phyloP scores from a whole-genome alignment of 1,284 basidiomycete genomes.

The Moesziomyces parantarcticus region DNA sequence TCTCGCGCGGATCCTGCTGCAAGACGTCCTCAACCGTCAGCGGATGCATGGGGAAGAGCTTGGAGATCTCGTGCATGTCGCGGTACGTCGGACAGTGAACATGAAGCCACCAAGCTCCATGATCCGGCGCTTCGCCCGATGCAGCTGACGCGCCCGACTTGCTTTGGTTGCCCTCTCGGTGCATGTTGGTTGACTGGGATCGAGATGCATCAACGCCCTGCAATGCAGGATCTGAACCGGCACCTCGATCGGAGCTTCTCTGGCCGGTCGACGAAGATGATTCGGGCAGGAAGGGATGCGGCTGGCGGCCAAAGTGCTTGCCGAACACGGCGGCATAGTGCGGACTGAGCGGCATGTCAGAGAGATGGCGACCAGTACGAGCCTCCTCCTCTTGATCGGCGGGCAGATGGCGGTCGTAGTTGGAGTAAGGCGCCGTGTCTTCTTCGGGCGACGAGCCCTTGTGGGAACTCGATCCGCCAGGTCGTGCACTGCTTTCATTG shows the following conservation, averaged over 20 bases:
- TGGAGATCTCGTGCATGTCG: slow-evolving; percentile 87
- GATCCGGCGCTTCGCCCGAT: slow-evolving; percentile 9
- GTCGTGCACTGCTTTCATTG: not conserved
- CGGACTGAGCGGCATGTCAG: slow-evolving; percentile 64
- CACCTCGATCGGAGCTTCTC: not conserved
- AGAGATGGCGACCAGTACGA: slow-evolving; percentile 59
- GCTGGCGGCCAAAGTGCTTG: slow-evolving; percentile 40
- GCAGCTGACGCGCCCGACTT: slow-evolving; percentile 8
- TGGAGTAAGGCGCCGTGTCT: slow-evolving; percentile 3
- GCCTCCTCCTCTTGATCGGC: slow-evolving; percentile 54
- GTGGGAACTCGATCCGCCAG: not conserved
- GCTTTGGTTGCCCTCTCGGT: slow-evolving; percentile 12
- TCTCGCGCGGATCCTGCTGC: slow-evolving; percentile 93
- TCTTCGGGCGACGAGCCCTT: slow-evolving; percentile 5
- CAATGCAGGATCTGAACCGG: not conserved
- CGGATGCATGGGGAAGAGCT: slow-evolving; percentile 90
- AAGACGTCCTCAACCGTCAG: slow-evolving; percentile 94
- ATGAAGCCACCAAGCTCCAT: slow-evolving; percentile 86
- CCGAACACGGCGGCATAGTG: slow-evolving; percentile 41
- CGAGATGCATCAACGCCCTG: slow-evolving; percentile 1
- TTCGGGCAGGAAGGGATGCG: slow-evolving; percentile 6
- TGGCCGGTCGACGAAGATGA: too few species aligned
- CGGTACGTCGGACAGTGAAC: slow-evolving; percentile 89
- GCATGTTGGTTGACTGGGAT: slow-evolving; percentile 1
- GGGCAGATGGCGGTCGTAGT: slow-evolving; percentile 25